phyloP scores from a whole-genome alignment of 139 green algal genomes.

The Chlamydomonas applanata region DNA sequence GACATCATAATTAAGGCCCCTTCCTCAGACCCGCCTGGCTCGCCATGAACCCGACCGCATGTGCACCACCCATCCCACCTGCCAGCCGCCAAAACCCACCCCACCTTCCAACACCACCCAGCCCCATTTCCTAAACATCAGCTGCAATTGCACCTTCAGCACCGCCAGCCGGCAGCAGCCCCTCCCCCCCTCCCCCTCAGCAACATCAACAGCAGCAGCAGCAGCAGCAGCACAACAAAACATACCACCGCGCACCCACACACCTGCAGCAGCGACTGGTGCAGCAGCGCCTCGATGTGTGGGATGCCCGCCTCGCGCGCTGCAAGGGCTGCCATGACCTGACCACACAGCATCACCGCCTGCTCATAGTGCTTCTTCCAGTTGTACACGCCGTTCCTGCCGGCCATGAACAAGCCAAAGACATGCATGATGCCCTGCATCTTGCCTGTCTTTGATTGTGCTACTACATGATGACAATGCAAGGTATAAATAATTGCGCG shows the following conservation, averaged over 20 bases:
- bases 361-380: constrained; percentile 45
- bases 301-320: constrained; percentile 39
- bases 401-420: background rate
- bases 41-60: background rate
- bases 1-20: background rate
- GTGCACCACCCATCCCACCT: background rate
- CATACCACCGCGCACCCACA: background rate
- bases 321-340: constrained; percentile 40
- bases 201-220: too few species aligned
- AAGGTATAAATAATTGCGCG: too few species aligned
- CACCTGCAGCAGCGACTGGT: constrained; percentile 25
- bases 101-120: background rate
- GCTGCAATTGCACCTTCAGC: too few species aligned
- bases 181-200: too few species aligned
- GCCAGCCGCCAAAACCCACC: background rate
- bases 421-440: background rate
- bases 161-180: too few species aligned
- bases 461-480: background rate
- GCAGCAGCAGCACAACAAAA: too few species aligned
- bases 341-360: constrained; percentile 33
- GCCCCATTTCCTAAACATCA: too few species aligned
- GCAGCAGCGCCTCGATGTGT: constrained; percentile 44
- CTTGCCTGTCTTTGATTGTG: background rate
- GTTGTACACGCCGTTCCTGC: constrained; percentile 35
- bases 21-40: background rate